Evolutionary conservation across 495 filamentous ascomycete genomes (phyloP).

Genomic region (Penicillium paradoxum): DNA sequence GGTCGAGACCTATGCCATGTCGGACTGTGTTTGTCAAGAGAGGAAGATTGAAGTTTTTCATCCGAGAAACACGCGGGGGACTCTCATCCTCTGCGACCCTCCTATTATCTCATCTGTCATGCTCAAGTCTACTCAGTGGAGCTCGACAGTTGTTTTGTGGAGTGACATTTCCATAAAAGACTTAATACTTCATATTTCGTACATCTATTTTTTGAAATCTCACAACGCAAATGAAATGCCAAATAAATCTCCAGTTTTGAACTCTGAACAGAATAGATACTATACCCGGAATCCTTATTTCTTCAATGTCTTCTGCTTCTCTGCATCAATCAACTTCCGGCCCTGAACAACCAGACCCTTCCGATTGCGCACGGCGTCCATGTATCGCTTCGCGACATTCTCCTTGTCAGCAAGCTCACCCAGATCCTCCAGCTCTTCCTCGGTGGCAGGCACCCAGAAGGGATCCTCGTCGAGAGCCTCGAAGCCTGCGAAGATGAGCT

Average conservation of each 20-base stretch:
- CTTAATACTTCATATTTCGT: too few species aligned
- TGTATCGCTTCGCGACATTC: slow-evolving; percentile 93
- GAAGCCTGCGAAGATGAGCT: slow-evolving; percentile 88
- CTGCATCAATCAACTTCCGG: slow-evolving; percentile 78
- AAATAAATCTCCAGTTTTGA: slow-evolving; percentile 1
- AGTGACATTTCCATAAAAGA: slow-evolving; percentile 27
- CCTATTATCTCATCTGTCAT: slow-evolving; percentile 21
- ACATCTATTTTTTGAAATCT: not conserved
- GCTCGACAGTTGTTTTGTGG: slow-evolving; percentile 18
- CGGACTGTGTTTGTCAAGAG: slow-evolving; percentile 50
- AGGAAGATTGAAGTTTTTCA: slow-evolving; percentile 39
- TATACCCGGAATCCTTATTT: slow-evolving; percentile 44
- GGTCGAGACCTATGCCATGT: slow-evolving; percentile 43
- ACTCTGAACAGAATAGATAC: not conserved
- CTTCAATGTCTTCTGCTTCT: slow-evolving; percentile 99
- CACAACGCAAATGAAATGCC: slow-evolving; percentile 1
- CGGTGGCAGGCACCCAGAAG: slow-evolving; percentile 94
- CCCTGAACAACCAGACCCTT: slow-evolving; percentile 87
- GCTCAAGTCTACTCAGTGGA: slow-evolving; percentile 10
- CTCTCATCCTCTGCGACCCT: slow-evolving; percentile 30
- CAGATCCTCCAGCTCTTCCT: slow-evolving; percentile 94
- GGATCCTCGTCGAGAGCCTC: slow-evolving; percentile 89
- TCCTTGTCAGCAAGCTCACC: slow-evolving; percentile 89
- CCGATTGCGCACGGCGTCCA: slow-evolving; percentile 76
- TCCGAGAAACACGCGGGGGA: slow-evolving; percentile 17